Percentiles rank a stretch among this genome's conserved stretches.
Conservation (phyloP, 495 filamentous ascomycete genomes). For the Parachaetomium inaequale region DNA sequence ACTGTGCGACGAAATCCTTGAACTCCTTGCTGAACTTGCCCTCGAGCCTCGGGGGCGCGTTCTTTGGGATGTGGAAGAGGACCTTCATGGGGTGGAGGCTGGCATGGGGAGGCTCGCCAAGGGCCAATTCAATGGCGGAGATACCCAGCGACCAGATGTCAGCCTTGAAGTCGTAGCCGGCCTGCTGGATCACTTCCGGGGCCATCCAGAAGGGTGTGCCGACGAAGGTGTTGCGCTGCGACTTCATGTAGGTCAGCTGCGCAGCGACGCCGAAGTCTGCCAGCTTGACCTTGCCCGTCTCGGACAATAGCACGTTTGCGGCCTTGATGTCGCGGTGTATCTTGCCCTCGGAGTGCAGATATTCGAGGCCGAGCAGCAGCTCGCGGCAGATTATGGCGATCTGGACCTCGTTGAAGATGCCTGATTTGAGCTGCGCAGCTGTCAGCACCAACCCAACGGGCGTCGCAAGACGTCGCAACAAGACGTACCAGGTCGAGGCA, state of each 20-base stretch:
- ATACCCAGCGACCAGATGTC: slow-evolving; percentile 98
- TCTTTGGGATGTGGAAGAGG: slow-evolving; percentile 94
- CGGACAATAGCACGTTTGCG: slow-evolving; percentile 83
- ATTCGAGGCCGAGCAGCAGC: slow-evolving; percentile 84
- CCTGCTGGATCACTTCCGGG: slow-evolving; percentile 95
- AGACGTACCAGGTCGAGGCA: slow-evolving; percentile 77
- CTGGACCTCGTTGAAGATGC: slow-evolving; percentile 80
- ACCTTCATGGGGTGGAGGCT: slow-evolving; percentile 97
- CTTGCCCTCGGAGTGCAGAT: slow-evolving; percentile 91
- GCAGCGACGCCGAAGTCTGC: slow-evolving; percentile 98
- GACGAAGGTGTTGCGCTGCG: slow-evolving; percentile 97
- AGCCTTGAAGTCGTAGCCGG: slow-evolving; percentile 94
- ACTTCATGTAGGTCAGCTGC: slow-evolving; percentile 95
- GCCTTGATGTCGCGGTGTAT: slow-evolving; percentile 98
- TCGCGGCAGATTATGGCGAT: slow-evolving; percentile 94
- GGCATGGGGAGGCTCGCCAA: slow-evolving; percentile 89
- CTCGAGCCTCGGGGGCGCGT: slow-evolving; percentile 77
- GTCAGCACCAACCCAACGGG: slow-evolving; percentile 23
- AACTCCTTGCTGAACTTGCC: slow-evolving; percentile 86
- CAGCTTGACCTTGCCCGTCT: slow-evolving; percentile 89
- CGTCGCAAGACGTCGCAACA: neutral
- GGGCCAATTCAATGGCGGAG: slow-evolving; percentile 88
- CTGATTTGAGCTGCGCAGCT: slow-evolving; percentile 75
- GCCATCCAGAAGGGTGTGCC: slow-evolving; percentile 99
- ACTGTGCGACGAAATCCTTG: slow-evolving; percentile 88